Percentiles rank a stretch among this genome's conserved stretches.
Evolutionary conservation across 208 protist genomes (phyloP).

Genomic region (Leishmania arabica): DNA sequence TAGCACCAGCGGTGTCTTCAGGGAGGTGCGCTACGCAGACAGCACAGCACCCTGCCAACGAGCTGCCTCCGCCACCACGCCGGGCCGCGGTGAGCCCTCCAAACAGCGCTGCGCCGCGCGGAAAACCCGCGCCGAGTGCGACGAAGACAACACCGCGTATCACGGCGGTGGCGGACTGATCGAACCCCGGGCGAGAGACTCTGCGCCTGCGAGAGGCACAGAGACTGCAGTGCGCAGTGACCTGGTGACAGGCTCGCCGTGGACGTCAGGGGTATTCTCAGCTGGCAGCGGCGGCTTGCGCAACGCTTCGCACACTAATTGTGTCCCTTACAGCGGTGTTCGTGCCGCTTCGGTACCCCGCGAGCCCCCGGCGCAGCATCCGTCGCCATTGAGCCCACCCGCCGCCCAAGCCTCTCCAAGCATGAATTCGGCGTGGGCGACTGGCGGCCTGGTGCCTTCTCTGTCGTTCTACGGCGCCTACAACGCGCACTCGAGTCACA

Average conservation of each 20-base stretch:
- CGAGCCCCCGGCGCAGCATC: no score
- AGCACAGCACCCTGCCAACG: neutral
- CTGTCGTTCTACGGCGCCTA: neutral
- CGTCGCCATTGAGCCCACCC: neutral
- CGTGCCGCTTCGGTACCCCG: slow-evolving; percentile 4
- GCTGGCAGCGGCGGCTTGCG: neutral
- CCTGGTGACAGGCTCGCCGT: neutral
- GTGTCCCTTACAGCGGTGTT: neutral
- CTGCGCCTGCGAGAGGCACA: neutral
- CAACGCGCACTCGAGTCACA: neutral
- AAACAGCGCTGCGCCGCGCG: neutral
- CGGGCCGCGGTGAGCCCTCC: neutral
- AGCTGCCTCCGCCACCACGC: slow-evolving; percentile 2
- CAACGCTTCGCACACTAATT: neutral
- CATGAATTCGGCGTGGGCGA: neutral
- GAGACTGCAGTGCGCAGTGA: neutral
- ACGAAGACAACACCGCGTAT: neutral
- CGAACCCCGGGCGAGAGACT: no score
- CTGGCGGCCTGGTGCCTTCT: neutral
- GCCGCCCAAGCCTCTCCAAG: neutral
- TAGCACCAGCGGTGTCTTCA: neutral
- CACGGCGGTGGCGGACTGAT: neutral
- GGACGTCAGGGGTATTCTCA: neutral
- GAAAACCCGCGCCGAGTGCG: neutral
- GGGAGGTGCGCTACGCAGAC: neutral